Evolutionary conservation across 2,329 filamentous ascomycete genomes (phyloP).

Genomic region (Xylaria sp.): DNA sequence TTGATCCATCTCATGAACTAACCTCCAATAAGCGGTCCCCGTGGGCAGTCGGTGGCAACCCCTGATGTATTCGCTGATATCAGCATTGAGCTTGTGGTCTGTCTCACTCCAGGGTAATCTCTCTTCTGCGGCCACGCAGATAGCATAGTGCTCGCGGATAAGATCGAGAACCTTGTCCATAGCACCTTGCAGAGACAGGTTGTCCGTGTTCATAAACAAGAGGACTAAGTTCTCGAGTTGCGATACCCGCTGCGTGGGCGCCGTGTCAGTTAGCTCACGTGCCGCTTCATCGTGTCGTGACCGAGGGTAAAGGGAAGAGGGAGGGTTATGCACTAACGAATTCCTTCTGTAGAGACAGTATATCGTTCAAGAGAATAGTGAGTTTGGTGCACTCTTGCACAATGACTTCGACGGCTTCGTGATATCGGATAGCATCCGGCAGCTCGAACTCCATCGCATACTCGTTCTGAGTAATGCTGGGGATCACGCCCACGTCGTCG

Average conservation of each 20-base stretch:
- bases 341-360: conserved; percentile 49
- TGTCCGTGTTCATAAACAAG: conserved; percentile 47
- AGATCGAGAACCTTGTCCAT: conserved; percentile 44
- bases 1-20: conserved; percentile 1
- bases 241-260: conserved; percentile 40
- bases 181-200: conserved; percentile 40
- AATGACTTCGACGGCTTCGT: conserved; percentile 47
- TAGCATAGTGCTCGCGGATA: conserved; percentile 47
- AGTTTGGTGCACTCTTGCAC: conserved; percentile 47
- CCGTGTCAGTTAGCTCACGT: conserved; percentile 20
- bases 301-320: neutral
- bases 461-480: conserved; percentile 48
- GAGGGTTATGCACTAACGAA: conserved; percentile 42
- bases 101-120: conserved; percentile 47
- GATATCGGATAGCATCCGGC: conserved; percentile 43
- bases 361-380: conserved; percentile 46
- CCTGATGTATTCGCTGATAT: conserved; percentile 45
- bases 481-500: conserved; percentile 48
- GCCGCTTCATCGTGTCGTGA: neutral
- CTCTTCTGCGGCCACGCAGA: conserved; percentile 46
- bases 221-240: conserved; percentile 48
- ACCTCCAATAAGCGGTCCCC: conserved; percentile 49
- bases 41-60: conserved; percentile 46
- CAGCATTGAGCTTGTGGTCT: conserved; percentile 45
- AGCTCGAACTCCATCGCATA: conserved; percentile 49